Evolutionary conservation across 2,329 filamentous ascomycete species (phyloP), one percentile per base, ranked within the genome.

Genomic region (Cercospora janseana): DNA sequence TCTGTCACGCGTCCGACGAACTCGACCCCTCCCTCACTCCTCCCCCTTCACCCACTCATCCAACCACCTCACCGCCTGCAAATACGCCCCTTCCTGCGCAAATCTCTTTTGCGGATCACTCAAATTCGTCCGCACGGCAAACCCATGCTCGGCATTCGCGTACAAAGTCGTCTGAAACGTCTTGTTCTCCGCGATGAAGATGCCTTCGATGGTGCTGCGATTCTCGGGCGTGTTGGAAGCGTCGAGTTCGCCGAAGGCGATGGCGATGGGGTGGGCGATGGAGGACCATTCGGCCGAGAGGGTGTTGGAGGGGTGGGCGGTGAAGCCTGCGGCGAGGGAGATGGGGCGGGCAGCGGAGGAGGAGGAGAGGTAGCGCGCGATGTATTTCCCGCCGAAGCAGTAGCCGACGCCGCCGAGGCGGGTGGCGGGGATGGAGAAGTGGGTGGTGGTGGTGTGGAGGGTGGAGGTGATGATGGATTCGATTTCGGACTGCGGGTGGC

Each of bases 381-480:
- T 80, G 67, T 87, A 90, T 79, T 87, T 87, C 48, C 78, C 86
- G 28, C 87, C 86, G 59, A 89, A 87, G 70, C 87, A 90, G 70
- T 89, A 89, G 0, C 86, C 86, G 0, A 83, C 79, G 10, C 75
- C 79, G 1, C 80, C 86, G 27, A 90, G 70, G 56, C 77, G 80
- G 65, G 78, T 80, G 9, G 31, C 1, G 0, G 32, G 7, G 37
- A 79, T 61, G 4, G 63, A 63, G 28, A 66, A 71, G 44, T 80
- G 74, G 45, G 75, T 73, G 52, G 78, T 77, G 63, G 86, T 77
- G 41, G 73, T 74, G 24, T 27, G 47, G 32, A 61, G 38, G 6
- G 59, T 46, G 35, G 68, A 65, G n/a, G 70, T 70, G 46, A 81
- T 68, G 46, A 79, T 72, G 6, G 72, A 69, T 44, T 80, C 75